Conservation (phyloP, 1,139 yeast species). For the Suhomyces chickasaworum region DNA sequence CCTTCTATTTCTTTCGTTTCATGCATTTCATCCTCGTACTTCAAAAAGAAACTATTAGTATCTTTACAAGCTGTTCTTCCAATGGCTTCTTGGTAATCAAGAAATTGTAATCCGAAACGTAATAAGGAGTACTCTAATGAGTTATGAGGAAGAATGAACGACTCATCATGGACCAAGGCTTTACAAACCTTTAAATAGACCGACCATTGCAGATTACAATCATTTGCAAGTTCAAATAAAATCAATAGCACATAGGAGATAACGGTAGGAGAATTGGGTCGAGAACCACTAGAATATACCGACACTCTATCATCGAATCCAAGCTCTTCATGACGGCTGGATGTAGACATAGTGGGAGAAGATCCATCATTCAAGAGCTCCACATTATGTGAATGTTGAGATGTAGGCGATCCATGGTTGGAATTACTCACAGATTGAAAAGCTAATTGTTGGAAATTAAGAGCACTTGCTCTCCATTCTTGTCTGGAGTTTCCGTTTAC, state of each 20-base stretch:
- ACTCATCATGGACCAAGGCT: constrained; percentile 20
- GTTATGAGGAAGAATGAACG: constrained; percentile 20
- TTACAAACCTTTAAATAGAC: constrained; percentile 27
- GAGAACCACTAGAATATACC: constrained; percentile 4
- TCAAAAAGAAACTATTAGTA: constrained; percentile 27
- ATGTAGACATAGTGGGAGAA: not conserved
- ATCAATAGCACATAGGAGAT: constrained; percentile 29
- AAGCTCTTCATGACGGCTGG: not conserved
- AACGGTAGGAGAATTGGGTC: constrained; percentile 21
- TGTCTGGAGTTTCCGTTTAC: constrained; percentile 14
- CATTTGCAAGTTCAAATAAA: constrained; percentile 32
- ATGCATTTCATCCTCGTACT: constrained; percentile 16
- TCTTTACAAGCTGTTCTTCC: constrained; percentile 39
- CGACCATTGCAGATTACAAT: constrained; percentile 31
- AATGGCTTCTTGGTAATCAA: constrained; percentile 35
- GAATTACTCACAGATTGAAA: constrained; percentile 10
- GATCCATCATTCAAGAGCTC: not conserved
- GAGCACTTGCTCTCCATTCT: constrained; percentile 25
- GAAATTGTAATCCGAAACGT: constrained; percentile 30
- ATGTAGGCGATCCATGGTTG: not conserved
- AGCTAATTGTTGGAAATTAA: constrained; percentile 23
- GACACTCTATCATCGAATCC: not conserved
- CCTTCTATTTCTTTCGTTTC: not conserved
- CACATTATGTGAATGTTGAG: not conserved
- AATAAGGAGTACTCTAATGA: constrained; percentile 26